Evolutionary conservation across 495 filamentous ascomycete species (phyloP), one percentile per base, ranked within the genome.

Genomic region (Sordaria brevicollis): DNA sequence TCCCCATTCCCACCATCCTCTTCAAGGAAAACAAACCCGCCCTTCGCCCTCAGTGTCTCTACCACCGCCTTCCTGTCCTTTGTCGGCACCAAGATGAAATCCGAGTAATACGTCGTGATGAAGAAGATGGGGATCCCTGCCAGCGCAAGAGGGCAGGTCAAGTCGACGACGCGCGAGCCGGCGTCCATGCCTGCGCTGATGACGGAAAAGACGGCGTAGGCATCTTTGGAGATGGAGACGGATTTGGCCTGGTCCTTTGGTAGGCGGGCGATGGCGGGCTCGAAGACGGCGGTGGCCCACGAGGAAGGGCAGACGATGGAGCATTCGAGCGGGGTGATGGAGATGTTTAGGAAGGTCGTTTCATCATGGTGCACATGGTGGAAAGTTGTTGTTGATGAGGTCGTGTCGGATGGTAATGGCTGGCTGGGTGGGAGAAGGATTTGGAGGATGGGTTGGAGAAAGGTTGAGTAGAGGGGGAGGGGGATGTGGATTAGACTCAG

Each of bases 91-190:
- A 99, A 84, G 73, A 99, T 96, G 81, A 96, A 99, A 80, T 99
- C 95, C 13, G 92, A 92, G 77, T 96, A 97, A 79, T 99, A 99
- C 29, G 95, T 98, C 1, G 94, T 96, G 76, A 97, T 96, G 84
- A 99, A 98, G 79, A 98, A 97, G 72, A 99, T 96, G 41, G 95
- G 91, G 37, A 99, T 94, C 75, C 92, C 92, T 35, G 94, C 94
- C 78, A 97, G 82, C 11, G 95, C 95, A 19, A 99, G 83, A 3
- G 95, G 95, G 72, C 89, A 93, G 5, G 95, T 97, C 36, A 99
- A 79, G 75, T 98, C 95, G 66, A 97, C 84, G 2, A 99, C 95
- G 35, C 94, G 88, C 74, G 94, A 92, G n/a, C 94, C 93, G 21
- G 95, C 94, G 75, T 97, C 93, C 71, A 97, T 87, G 1, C 94